Percentiles rank a stretch among this genome's conserved stretches.
phyloP scores from a whole-genome alignment of 1,284 basidiomycete genomes.

The Rhodotorula sp. region DNA sequence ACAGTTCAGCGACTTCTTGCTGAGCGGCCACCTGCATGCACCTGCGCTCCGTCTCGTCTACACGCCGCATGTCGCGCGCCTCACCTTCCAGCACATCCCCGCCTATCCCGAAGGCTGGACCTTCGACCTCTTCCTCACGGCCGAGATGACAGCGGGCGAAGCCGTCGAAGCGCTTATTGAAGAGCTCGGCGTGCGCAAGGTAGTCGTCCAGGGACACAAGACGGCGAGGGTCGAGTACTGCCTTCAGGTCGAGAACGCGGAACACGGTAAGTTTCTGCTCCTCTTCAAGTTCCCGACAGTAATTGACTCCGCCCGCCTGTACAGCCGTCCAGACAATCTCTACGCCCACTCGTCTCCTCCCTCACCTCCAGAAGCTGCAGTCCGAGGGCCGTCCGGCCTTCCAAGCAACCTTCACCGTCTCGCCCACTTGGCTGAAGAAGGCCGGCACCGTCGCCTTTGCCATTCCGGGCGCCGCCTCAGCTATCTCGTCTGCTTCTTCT shows the following conservation, averaged over 20 bases:
- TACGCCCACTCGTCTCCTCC: constrained; percentile 18
- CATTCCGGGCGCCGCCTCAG: constrained; percentile 25
- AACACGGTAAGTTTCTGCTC: background rate
- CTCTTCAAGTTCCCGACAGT: background rate
- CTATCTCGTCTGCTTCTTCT: background rate
- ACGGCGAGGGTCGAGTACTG: constrained; percentile 49
- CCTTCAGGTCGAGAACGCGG: constrained; percentile 4
- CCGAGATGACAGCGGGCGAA: constrained; percentile 59
- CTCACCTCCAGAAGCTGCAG: constrained; percentile 5
- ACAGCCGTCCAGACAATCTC: constrained; percentile 13
- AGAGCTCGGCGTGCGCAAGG: constrained; percentile 68
- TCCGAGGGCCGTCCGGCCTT: background rate
- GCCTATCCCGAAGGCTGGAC: constrained; percentile 72
- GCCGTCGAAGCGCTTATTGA: constrained; percentile 61
- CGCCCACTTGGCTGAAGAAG: constrained; percentile 48
- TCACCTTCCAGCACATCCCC: constrained; percentile 58
- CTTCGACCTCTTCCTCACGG: constrained; percentile 66
- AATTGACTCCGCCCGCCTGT: background rate
- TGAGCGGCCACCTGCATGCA: constrained; percentile 68
- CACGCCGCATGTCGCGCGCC: background rate
- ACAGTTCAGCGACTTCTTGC: constrained; percentile 69
- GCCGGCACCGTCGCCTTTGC: constrained; percentile 49
- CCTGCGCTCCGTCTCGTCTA: constrained; percentile 26
- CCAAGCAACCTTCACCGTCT: constrained; percentile 44
- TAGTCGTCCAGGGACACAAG: constrained; percentile 50